Evolutionary conservation across 306 rosid genomes (phyloP), one percentile per base, ranked within the genome.

Genomic region (Cicer chorassanicum): DNA sequence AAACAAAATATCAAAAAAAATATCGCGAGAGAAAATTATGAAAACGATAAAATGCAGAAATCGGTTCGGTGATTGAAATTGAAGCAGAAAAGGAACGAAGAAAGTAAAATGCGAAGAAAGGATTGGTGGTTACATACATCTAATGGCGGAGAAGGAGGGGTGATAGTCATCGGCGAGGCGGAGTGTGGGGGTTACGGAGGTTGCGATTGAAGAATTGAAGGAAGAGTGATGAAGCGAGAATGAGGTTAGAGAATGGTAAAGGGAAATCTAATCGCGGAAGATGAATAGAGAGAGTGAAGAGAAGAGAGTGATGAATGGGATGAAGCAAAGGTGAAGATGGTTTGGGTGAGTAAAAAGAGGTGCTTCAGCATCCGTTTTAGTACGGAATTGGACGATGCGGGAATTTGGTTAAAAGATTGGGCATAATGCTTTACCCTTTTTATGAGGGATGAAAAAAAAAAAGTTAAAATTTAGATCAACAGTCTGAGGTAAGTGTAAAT

Each of bases 101-200:
- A 40, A 39, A 66, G 3, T 41, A n/a, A 64, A 64, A 16, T 13
- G 57, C 4, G 48, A 41, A 13, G 19, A 61, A 34, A 36, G 79
- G 46, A 62, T 68, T 44, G 46, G 51, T 50, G 68, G 66, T 78
- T 72, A 86, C 93, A 82, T 72, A 86, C 93, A 82, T 88, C 80
- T 13, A 78, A 73, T 8, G 92, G 84, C 15, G 87, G 84, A 78
- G 90, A 8, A 78, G 90, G n/a, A 8, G 82, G 67, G 77, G 85
- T 80, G 9, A 53, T 51, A 67, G 66, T 55, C 68, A 66, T 81
- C 68, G 79, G 49, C 8, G 51, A 64, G 36, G 36, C 36, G 36
- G 66, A 5, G 18, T 36, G 11, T 29, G 36, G 36, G 5, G 45
- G 3, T 72, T 8, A 15, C 11, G 65, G 55, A 21, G 77, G 7